Percentiles rank a stretch among this genome's conserved stretches.
Evolutionary conservation across 352 stramenopile species (phyloP).

Genomic region (Pythium myriotylum): DNA sequence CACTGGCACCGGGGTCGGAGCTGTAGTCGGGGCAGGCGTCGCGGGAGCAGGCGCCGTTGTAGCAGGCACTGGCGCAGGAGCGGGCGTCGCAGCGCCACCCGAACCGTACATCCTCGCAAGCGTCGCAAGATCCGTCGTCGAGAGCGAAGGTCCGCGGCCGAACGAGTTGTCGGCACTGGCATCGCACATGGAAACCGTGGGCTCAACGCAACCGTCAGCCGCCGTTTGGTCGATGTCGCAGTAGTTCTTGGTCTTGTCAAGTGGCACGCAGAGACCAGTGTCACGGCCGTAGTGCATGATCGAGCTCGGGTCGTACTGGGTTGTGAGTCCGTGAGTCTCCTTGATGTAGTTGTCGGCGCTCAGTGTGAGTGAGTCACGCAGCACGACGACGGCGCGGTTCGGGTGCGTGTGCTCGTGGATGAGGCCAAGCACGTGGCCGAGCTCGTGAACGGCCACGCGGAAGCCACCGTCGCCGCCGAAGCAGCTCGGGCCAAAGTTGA

Average conservation of each 20-base stretch:
- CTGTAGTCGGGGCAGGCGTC: slow-evolving; percentile 2
- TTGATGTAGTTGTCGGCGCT: slow-evolving; percentile 59
- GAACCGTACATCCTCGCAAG: slow-evolving; percentile 25
- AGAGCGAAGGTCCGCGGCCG: slow-evolving; percentile 15
- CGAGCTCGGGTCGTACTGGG: slow-evolving; percentile 39
- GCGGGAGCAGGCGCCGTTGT: slow-evolving; percentile 4
- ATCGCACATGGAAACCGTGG: slow-evolving; percentile 24
- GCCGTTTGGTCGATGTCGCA: slow-evolving; percentile 45
- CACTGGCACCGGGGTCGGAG: not conserved
- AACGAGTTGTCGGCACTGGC: slow-evolving; percentile 27
- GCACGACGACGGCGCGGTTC: slow-evolving; percentile 43
- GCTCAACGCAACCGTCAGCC: slow-evolving; percentile 27
- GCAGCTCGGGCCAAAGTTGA: slow-evolving; percentile 47
- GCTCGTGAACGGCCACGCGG: slow-evolving; percentile 44
- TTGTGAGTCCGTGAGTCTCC: slow-evolving; percentile 28
- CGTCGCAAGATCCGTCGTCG: slow-evolving; percentile 20
- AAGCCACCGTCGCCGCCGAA: slow-evolving; percentile 46
- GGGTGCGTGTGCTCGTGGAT: slow-evolving; percentile 57
- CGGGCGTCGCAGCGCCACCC: slow-evolving; percentile 1
- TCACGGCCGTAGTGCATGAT: slow-evolving; percentile 53
- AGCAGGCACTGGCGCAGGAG: slow-evolving; percentile 1
- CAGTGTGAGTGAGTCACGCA: slow-evolving; percentile 44
- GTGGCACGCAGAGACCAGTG: slow-evolving; percentile 45
- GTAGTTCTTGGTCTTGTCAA: slow-evolving; percentile 30
- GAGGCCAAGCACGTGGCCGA: slow-evolving; percentile 45